These are phyloP conservation scores for Pyrenophora tritici-repentis DNA, from an alignment of 2,329 filamentous ascomycete species.

Conservation along the genomic window DNA sequence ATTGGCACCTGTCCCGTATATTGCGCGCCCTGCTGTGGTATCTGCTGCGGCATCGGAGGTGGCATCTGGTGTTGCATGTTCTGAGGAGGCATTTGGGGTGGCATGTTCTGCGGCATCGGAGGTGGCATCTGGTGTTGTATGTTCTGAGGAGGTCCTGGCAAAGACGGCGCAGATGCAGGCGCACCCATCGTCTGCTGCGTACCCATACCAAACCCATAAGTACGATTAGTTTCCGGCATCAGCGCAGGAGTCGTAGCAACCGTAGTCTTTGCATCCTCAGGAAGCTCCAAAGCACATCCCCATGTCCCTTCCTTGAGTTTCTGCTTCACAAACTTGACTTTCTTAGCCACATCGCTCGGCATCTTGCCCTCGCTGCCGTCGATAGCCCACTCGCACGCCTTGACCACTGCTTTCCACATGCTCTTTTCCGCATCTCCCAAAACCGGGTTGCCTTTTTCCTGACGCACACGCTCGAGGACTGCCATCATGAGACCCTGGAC, in stretches of 20 bases:
- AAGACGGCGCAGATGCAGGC: background rate
- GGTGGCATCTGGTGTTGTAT: constrained; percentile 4
- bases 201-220: constrained; percentile 14
- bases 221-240: constrained; percentile 7
- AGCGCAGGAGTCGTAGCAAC: no score
- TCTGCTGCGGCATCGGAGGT: constrained; percentile 2
- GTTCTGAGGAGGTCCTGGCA: background rate
- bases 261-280: background rate
- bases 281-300: constrained; percentile 17
- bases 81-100: no score
- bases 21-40: background rate
- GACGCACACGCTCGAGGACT: constrained; percentile 33
- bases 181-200: constrained; percentile 4
- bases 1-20: background rate
- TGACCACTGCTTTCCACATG: constrained; percentile 33
- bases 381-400: constrained; percentile 34
- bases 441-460: constrained; percentile 27
- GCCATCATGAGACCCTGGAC: constrained; percentile 42
- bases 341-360: constrained; percentile 32
- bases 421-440: constrained; percentile 20
- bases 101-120: constrained; percentile 3
- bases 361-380: constrained; percentile 31
- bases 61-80: constrained; percentile 5
- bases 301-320: constrained; percentile 33
- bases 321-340: constrained; percentile 31